These are phyloP conservation scores for Martensiomyces pterosporus DNA, from an alignment of 192 early-diverging fungal genomes.

Conservation along the genomic window DNA sequence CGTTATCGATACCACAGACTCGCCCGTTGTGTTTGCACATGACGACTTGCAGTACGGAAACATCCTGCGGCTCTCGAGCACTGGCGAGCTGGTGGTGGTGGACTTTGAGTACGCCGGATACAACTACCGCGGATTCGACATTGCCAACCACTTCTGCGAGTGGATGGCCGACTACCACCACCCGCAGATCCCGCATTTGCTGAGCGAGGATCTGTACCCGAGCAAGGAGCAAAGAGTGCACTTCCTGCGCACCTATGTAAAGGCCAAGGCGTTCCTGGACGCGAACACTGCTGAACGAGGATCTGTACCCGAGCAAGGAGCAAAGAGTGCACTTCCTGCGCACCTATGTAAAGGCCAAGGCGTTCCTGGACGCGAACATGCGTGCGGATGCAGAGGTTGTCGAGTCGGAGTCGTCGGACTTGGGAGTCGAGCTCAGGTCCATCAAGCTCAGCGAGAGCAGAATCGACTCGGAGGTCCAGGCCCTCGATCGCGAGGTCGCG, in stretches of 20 bases:
- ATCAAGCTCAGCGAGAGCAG: conserved; percentile 15
- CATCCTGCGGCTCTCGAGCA: conserved; percentile 62
- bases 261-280: conserved; percentile 46
- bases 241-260: conserved; percentile 67
- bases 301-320: conserved; percentile 53
- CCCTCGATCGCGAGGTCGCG: conserved; percentile 25
- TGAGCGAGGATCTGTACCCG: conserved; percentile 54
- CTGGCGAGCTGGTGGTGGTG: conserved; percentile 64
- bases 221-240: conserved; percentile 50
- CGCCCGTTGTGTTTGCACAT: conserved; percentile 83
- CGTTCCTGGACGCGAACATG: conserved; percentile 40
- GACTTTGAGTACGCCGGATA: conserved; percentile 83
- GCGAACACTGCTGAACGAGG: conserved; percentile 43
- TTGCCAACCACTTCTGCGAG: conserved; percentile 83
- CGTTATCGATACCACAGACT: conserved; percentile 52
- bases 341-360: conserved; percentile 60
- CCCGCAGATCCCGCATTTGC: conserved; percentile 37
- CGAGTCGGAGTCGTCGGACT: conserved; percentile 19
- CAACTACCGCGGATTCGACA: conserved; percentile 73
- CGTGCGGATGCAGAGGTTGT: conserved; percentile 20
- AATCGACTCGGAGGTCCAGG: conserved; percentile 18
- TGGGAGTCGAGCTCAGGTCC: conserved; percentile 8
- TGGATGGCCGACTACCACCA: conserved; percentile 80
- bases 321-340: conserved; percentile 61
- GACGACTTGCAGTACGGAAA: conserved; percentile 90